Base-by-base conservation (phyloP, 768 basidiomycete genomes). In the Trametes cubensis region DNA sequence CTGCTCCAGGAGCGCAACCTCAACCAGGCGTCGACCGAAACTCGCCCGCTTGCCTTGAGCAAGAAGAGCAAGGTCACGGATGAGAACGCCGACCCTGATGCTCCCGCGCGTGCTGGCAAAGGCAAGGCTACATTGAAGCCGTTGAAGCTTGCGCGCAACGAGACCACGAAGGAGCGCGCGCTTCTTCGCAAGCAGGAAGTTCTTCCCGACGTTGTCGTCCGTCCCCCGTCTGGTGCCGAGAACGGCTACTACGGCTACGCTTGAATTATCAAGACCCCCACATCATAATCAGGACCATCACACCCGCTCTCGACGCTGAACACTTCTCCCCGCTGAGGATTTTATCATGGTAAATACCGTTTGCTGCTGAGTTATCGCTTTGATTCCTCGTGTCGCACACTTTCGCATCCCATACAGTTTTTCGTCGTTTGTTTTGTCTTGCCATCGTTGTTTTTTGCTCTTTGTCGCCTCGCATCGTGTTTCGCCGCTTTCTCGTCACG, bases 101-200 rank as follows among this genome's bases (percentile, higher is more conserved):
- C 41, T 13, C 68, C 81, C 62, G 76, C 79, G 63, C 74, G 78
- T 69, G 74, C 66, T 34, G 34, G 34, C 13, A 74, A 72, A 63
- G 74, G 71, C 66, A 79, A 73, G 73, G 81, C 79, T 72, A 78
- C 80, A 66, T 66, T 87, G 74, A 87, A 82, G 78, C 80, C 85
- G 62, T 74, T 89, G 67, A 82, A 77, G 65, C 83, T 90, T 61
- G 77, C 76, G 49, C 78, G 86, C 65, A 85, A 83, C 39, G 86
- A 89, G 63, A 88, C 88, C 38, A 80, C 77, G 70, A 87, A 84
- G 73, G 73, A 82, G 71, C 83, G 86, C 56, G 86, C 82, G 48
- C 67, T 79, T 58, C 78, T 87, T 64, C 77, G 84, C 68, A 80
- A 80, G 72, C 74, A 72, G 41, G 86, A 86, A 75, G 76, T 79